Evolutionary conservation across 768 basidiomycete species (phyloP).

Genomic region (Lactarius sanguifluus): DNA sequence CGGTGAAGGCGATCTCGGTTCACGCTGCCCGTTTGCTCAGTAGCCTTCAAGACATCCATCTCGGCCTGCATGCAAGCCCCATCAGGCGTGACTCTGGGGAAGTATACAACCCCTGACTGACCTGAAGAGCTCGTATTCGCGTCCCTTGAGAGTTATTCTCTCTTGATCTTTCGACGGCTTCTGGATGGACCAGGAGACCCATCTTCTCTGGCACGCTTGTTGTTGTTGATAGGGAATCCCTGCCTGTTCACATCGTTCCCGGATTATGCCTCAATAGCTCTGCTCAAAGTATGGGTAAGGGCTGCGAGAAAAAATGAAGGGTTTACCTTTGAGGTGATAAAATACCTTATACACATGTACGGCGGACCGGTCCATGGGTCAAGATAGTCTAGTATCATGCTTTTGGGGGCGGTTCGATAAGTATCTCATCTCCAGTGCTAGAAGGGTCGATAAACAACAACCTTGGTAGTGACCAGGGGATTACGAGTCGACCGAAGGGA

Average conservation of each 20-base stretch:
- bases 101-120: not conserved
- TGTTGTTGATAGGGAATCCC: not conserved
- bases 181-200: too few species aligned
- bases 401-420: too few species aligned
- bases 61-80: too few species aligned
- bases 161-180: not conserved
- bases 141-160: not conserved
- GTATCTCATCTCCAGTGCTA: too few species aligned
- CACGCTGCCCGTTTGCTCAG: not conserved
- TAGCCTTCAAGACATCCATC: too few species aligned
- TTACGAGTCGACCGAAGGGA: not conserved
- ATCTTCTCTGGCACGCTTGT: slow-evolving; percentile 1
- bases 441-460: too few species aligned
- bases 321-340: slow-evolving; percentile 6
- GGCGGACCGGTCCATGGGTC: too few species aligned
- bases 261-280: slow-evolving; percentile 18
- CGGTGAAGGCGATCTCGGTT: slow-evolving; percentile 9
- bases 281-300: not conserved
- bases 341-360: too few species aligned
- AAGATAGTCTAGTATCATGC: too few species aligned
- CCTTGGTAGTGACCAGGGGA: not conserved
- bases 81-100: too few species aligned
- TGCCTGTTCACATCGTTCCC: not conserved
- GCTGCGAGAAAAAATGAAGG: not conserved
- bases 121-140: slow-evolving; percentile 16